Base-by-base conservation (phyloP, 2,329 filamentous ascomycete genomes). In the Monascus ruber region DNA sequence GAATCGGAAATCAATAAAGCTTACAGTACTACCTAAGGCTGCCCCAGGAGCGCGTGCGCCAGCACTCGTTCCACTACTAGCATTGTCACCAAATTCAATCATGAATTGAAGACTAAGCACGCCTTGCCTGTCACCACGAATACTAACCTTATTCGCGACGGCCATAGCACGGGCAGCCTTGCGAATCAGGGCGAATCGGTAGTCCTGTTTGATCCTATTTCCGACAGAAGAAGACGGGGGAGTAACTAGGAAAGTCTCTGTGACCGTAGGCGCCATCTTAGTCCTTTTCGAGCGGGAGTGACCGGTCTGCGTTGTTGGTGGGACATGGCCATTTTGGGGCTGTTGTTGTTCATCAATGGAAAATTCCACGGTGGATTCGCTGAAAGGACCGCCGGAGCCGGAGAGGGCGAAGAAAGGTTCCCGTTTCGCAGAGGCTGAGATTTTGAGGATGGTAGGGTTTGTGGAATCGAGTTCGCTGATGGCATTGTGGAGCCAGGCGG, bases 31-130 rank as follows among this genome's bases (percentile, higher is more conserved):
- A 34, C 44, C 47, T n/a, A 28, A 29, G 6, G 28, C 28, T 8
- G 49, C 47, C 31, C 47, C 50, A 24, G 49, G 43, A 26, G 42
- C 26, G 34, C 47, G 47, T n/a, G 36, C 31, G 26, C 43, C 48
- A 35, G 53, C 48, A 17, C 47, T 42, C 10, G 48, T 47, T 24
- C 49, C 51, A 32, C 38, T 39, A 33, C 47, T 42, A 6, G 43
- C 43, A 33, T 75, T 73, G 5, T 75, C 74, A 45, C 91, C 85
- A 33, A 88, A 72, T 56, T 95, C 86, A 10, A 98, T 81, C 83
- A 98, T 91, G 54, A 96, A 95, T 56, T 98, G 91, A 58, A 96
- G 66, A 62, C 85, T 95, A 47, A 98, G 63, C 26, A 98, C 89
- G 0, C 91, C 89, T 57, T 94, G 85, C 2, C 76, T 72, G 61